Evolutionary conservation across 2,329 filamentous ascomycete genomes (phyloP).

Genomic region (Camptophora hylomeconis): DNA sequence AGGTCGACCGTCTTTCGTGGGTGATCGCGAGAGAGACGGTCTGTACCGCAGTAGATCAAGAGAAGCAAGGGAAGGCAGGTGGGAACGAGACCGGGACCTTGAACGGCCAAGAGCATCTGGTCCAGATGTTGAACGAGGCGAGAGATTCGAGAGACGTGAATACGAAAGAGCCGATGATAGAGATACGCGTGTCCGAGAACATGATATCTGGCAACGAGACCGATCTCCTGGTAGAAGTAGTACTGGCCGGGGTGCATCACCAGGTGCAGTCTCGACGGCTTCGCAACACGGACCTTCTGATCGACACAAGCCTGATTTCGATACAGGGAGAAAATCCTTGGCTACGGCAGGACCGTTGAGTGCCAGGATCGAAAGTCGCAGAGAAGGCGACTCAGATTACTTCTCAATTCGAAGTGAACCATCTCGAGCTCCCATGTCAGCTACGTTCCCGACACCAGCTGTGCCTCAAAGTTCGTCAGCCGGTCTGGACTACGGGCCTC

Average conservation of each 20-base stretch:
- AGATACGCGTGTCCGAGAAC: slow-evolving; percentile 19
- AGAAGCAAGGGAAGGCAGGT: too few species aligned
- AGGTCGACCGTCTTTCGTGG: slow-evolving; percentile 25
- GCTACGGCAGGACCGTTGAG: slow-evolving; percentile 7
- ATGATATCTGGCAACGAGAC: slow-evolving; percentile 27
- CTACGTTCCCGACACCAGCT: slow-evolving; percentile 4
- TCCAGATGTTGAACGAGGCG: slow-evolving; percentile 19
- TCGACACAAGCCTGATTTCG: slow-evolving; percentile 10
- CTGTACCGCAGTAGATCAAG: slow-evolving; percentile 33
- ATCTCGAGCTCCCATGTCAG: neutral
- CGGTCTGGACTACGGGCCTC: slow-evolving; percentile 17
- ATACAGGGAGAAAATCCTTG: slow-evolving; percentile 9
- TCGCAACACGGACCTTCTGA: slow-evolving; percentile 7
- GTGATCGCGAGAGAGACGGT: slow-evolving; percentile 30
- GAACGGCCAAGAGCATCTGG: slow-evolving; percentile 25
- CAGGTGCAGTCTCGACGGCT: slow-evolving; percentile 8
- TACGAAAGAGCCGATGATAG: slow-evolving; percentile 25
- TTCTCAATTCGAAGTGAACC: slow-evolving; percentile 7
- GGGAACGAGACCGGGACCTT: slow-evolving; percentile 30
- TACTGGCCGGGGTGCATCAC: slow-evolving; percentile 4
- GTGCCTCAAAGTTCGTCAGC: slow-evolving; percentile 6
- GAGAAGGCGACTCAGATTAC: slow-evolving; percentile 17
- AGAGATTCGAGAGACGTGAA: slow-evolving; percentile 21
- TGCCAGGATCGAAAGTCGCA: slow-evolving; percentile 10
- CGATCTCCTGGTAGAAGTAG: slow-evolving; percentile 21